Conservation (phyloP, 768 basidiomycete genomes). For the Trametes maxima region DNA sequence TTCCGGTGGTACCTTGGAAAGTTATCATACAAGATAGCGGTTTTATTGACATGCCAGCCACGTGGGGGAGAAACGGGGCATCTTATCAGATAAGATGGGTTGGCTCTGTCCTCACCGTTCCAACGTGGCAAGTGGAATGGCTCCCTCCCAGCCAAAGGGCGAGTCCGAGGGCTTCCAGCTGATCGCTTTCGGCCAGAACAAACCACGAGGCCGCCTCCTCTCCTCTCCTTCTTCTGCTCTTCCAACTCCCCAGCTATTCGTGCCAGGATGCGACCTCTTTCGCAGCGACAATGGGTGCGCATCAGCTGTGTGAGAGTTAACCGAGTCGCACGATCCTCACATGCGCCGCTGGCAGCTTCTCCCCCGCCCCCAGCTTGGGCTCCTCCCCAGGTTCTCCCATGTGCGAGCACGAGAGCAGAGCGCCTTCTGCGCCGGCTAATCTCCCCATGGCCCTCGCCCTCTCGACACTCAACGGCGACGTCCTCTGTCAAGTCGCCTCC, state of each 20-base stretch:
- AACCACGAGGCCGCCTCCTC: background rate
- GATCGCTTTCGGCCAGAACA: background rate
- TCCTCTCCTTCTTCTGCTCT: background rate
- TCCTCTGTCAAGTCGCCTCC: conserved; percentile 7
- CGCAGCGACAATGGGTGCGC: conserved; percentile 6
- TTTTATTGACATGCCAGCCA: background rate
- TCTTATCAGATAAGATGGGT: conserved; percentile 22
- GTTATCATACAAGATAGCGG: too few relatives aligned
- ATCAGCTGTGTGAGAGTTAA: conserved; percentile 4
- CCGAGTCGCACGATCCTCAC: conserved; percentile 7
- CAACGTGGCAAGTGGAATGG: background rate
- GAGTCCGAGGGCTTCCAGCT: background rate
- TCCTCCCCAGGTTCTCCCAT: background rate
- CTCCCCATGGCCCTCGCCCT: background rate
- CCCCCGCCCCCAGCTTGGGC: background rate
- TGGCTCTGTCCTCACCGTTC: background rate
- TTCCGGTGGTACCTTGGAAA: too few relatives aligned
- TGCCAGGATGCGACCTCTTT: background rate
- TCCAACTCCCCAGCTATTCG: background rate
- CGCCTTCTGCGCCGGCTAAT: background rate
- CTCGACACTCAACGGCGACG: conserved; percentile 9
- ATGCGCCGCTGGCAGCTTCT: conserved; percentile 7
- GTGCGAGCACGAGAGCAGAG: background rate
- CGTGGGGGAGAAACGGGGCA: background rate
- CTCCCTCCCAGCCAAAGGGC: background rate